Evolutionary conservation across 129 eudicot genomes (phyloP).

Genomic region (Gnaphalium uliginosum): DNA sequence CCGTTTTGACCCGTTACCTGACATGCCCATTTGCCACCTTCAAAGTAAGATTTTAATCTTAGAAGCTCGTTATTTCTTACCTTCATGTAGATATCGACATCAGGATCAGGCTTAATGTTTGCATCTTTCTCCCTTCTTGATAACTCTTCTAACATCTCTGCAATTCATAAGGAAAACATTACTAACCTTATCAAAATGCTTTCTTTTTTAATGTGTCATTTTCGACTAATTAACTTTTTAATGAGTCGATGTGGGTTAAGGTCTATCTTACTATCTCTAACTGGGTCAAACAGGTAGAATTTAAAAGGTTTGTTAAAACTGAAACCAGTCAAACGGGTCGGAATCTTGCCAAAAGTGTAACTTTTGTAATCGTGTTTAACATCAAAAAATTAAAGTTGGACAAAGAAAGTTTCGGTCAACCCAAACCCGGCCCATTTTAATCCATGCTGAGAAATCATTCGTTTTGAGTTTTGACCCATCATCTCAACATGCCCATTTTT

Average conservation of each 20-base stretch:
- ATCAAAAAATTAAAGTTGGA: neutral
- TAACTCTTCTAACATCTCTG: constrained; percentile 85
- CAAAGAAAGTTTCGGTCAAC: neutral
- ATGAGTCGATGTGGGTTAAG: neutral
- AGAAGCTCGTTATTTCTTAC: constrained; percentile 28
- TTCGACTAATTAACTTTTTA: too few species aligned
- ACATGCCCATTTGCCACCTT: neutral
- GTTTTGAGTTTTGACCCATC: neutral
- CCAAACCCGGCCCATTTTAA: neutral
- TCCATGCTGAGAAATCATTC: too few species aligned
- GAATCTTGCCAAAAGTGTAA: neutral
- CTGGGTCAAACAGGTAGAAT: neutral
- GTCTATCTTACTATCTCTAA: neutral
- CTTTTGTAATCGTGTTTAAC: too few species aligned
- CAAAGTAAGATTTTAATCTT: neutral
- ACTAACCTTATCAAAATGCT: neutral
- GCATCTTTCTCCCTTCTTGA: constrained; percentile 84
- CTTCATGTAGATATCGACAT: constrained; percentile 88
- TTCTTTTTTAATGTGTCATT: too few species aligned
- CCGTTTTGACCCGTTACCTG: neutral
- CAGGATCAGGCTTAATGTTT: constrained; percentile 86
- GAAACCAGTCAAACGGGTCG: neutral
- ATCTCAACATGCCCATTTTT: neutral
- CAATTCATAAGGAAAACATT: constrained; percentile 21
- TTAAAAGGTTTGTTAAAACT: neutral